Evolutionary conservation across 2,329 filamentous ascomycete genomes (phyloP), one percentile per base, ranked within the genome.

Genomic region (Leptographium lundbergii): DNA sequence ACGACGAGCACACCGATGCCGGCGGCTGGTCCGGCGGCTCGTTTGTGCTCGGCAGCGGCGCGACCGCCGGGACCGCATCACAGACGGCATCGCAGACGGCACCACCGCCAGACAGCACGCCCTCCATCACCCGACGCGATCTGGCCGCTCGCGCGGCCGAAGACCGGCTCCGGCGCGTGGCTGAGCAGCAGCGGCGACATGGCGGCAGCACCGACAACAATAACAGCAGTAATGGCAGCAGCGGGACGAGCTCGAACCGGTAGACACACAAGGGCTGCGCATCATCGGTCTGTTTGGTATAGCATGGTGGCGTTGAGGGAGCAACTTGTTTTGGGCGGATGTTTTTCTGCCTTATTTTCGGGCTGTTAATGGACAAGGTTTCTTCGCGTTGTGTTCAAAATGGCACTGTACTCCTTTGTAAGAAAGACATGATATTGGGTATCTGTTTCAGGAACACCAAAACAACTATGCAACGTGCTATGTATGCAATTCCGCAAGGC

Each of bases 1-100:
- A 79, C 9, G 80, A 77, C 54, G 75, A 80, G 25, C 73, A 79
- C 42, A 76, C 86, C 63, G 87, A 91, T 67, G 81, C 87, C 64
- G 86, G 87, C 3, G 88, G 86, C 0, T 91, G 88, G 88, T 85
- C 80, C 0, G 89, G 89, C 6, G 89, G 89, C 2, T 84, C 89
- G 66, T 92, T 88, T 71, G 85, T 90, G 19, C 77, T 90, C 17
- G 86, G 86, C 42, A 74, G 72, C 1, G 72, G 73, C 71, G 72
- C 3, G 72, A 72, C 45, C 69, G 70, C 3, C 66, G 65, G 42
- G 3, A 59, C 56, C 17, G 27, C 27, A 29, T 29, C 27, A 29
- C 27, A 29, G 7, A n/a, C n/a, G n/a, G 27, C 27, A 29, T 29
- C 27, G 7, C 27, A 29, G 7, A 7, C 27, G 7, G 4, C 32